Evolutionary conservation across 768 basidiomycete species (phyloP).

Genomic region (Kwoniella heveanensis): DNA sequence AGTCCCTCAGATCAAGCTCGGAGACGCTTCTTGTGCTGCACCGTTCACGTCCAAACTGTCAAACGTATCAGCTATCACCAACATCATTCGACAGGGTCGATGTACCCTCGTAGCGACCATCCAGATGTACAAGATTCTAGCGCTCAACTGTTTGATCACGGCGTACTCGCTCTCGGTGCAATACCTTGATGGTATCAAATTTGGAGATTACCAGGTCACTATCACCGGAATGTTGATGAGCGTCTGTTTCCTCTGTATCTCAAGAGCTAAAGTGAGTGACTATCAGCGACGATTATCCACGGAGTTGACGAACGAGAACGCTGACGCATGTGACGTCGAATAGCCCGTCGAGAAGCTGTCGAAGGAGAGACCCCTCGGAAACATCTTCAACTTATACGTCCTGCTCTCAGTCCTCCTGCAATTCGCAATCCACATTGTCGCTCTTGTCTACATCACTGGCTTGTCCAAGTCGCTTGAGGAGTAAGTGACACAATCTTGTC

Average conservation of each 20-base stretch:
- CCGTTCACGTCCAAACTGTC: slow-evolving; percentile 97
- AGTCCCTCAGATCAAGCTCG: slow-evolving; percentile 96
- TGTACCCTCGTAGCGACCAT: slow-evolving; percentile 98
- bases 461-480: slow-evolving; percentile 75
- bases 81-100: slow-evolving; percentile 96
- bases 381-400: slow-evolving; percentile 97
- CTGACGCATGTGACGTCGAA: no score
- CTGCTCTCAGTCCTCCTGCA: slow-evolving; percentile 86
- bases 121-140: slow-evolving; percentile 99
- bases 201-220: slow-evolving; percentile 97
- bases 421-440: slow-evolving; percentile 87
- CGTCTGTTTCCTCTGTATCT: slow-evolving; percentile 97
- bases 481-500: no score
- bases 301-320: no score
- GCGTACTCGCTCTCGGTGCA: slow-evolving; percentile 98
- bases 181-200: slow-evolving; percentile 98
- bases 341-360: slow-evolving; percentile 97
- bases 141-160: slow-evolving; percentile 94
- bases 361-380: slow-evolving; percentile 85
- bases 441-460: slow-evolving; percentile 89
- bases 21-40: slow-evolving; percentile 98
- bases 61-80: slow-evolving; percentile 94
- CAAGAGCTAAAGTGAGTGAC: slow-evolving; percentile 89
- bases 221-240: slow-evolving; percentile 97
- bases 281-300: no score